These are phyloP conservation scores for Aplosporella prunicola DNA, from an alignment of 2,329 filamentous ascomycete species.

Conservation along the genomic window DNA sequence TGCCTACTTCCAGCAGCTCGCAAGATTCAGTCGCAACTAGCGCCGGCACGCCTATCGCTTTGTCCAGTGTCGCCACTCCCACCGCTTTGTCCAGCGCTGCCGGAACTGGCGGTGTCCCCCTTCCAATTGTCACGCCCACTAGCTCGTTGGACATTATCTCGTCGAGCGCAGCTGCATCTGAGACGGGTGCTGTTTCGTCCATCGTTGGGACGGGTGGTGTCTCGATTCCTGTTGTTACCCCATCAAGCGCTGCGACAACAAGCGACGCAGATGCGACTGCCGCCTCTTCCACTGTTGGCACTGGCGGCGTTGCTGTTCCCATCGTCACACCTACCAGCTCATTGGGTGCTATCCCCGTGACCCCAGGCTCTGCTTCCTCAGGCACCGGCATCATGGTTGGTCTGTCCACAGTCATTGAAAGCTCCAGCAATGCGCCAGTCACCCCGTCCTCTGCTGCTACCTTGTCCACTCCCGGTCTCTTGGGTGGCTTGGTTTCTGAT, in stretches of 20 bases:
- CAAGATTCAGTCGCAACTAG: slow-evolving; percentile 2
- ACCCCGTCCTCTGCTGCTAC: slow-evolving; percentile 5
- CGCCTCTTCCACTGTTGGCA: slow-evolving; percentile 1
- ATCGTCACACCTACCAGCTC: slow-evolving; percentile 7
- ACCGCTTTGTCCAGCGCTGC: slow-evolving; percentile 2
- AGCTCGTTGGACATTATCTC: neutral
- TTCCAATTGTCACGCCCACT: slow-evolving; percentile 8
- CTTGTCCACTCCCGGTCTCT: neutral
- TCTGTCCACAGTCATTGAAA: slow-evolving; percentile 21
- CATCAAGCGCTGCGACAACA: neutral
- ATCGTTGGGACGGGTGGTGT: slow-evolving; percentile 12
- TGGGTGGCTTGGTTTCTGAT: slow-evolving; percentile 6
- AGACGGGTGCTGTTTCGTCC: neutral
- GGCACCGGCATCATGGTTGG: slow-evolving; percentile 23
- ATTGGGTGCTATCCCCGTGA: neutral
- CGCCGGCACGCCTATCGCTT: neutral
- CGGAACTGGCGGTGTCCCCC: slow-evolving; percentile 9
- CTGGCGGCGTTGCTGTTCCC: slow-evolving; percentile 6
- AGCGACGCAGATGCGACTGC: neutral
- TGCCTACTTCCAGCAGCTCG: slow-evolving; percentile 1
- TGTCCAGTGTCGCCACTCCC: slow-evolving; percentile 4
- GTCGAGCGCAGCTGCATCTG: neutral
- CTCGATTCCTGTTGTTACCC: slow-evolving; percentile 14
- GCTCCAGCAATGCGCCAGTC: slow-evolving; percentile 9
- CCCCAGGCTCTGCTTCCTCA: slow-evolving; percentile 1